A percentile compares a stretch with the other conserved stretches of the same genome.
phyloP scores from a whole-genome alignment of 2,329 filamentous ascomycete genomes.

The Hypoxylon sp. region DNA sequence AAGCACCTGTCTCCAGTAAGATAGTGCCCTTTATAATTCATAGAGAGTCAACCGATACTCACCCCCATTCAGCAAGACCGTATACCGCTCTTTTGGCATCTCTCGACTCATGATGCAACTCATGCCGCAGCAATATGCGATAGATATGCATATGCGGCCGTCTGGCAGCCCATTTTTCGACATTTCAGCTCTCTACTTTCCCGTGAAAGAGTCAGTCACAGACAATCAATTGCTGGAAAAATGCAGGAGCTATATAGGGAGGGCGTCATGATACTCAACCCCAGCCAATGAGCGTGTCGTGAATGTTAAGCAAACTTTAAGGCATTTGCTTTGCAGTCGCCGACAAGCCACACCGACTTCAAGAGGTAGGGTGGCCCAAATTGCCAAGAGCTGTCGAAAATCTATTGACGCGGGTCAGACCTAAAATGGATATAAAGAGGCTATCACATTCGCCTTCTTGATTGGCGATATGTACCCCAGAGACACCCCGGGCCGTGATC shows the following conservation, averaged over 20 bases:
- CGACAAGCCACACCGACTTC: background rate
- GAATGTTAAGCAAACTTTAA: constrained; percentile 3
- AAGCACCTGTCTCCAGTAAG: too few species aligned
- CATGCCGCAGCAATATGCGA: background rate
- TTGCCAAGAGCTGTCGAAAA: constrained; percentile 2
- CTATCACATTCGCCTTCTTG: constrained; percentile 17
- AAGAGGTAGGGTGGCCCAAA: background rate
- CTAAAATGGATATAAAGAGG: constrained; percentile 2
- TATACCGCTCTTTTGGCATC: background rate
- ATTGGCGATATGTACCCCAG: constrained; percentile 6
- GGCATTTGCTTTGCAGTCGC: constrained; percentile 7
- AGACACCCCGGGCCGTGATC: background rate
- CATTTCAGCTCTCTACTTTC: constrained; percentile 4
- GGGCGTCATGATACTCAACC: background rate
- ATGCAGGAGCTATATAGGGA: background rate
- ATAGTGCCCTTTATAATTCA: too few species aligned
- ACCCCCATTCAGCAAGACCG: background rate
- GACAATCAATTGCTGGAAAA: constrained; percentile 7
- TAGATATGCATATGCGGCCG: background rate
- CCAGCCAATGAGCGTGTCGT: constrained; percentile 5
- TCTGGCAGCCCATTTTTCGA: background rate
- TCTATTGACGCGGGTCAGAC: constrained; percentile 23
- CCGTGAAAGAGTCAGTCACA: constrained; percentile 1
- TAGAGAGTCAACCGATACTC: background rate
- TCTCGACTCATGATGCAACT: background rate